Base-by-base conservation (phyloP, 2,329 filamentous ascomycete species). In the Monosporascus ibericus region DNA sequence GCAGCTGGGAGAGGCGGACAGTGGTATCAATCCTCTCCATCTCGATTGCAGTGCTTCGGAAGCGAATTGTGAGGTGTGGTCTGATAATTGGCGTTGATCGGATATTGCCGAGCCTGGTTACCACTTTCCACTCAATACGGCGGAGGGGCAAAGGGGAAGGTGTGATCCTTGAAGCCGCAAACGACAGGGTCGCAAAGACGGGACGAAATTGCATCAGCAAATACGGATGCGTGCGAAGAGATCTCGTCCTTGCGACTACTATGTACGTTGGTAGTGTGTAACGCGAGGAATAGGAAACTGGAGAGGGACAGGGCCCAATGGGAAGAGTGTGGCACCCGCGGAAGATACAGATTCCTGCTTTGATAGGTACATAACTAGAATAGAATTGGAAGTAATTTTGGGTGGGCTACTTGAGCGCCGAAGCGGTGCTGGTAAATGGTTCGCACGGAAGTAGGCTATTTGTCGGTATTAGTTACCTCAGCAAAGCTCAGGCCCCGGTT, bases 21-120 rank as follows among this genome's bases (percentile, higher is more conserved):
- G 85, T 84, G 37, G 92, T 96, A 71, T 94, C 78, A 60, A 95
- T 85, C 50, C 80, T 84, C 66, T 84, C 87, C 88, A 94, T 95
- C 36, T 73, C 66, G 57, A 61, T 54, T 63, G 52, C 9, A 27
- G 53, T 58, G 55, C 53, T 62, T 51, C 55, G 56, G 51, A 55
- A 58, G 34, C 59, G 58, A 48, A 52, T 37, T 49, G 49, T 55
- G 48, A 52, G 49, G 27, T 22, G 55, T 52, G 42, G 22, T 30
- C 40, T 27, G 37, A 42, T 27, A 6, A 51, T 37, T 24, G 54
- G 44, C 6, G 54, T 50, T 20, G 24, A 15, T 39, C 44, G 49
- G 7, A 50, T 25, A 38, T 52, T 57, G 47, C 56, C 53, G 48
- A 44, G 20, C 38, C 53, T 52, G 48, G 36, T 36, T 47, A 49